Conservation (phyloP, 768 basidiomycete species). For the Lactifluus pinguis region DNA sequence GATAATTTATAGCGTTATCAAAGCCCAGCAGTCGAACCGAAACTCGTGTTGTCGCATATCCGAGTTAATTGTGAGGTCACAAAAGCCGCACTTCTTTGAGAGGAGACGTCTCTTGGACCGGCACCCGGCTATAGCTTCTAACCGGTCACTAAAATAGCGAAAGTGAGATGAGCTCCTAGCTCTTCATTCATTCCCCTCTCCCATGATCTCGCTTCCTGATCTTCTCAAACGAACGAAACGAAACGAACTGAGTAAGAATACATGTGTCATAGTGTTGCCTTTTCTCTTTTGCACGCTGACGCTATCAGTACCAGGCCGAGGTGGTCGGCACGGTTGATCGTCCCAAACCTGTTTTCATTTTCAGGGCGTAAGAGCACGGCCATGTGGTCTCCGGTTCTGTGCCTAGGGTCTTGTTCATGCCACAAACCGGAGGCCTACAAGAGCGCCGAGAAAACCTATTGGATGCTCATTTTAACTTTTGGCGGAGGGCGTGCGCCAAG, state of each 20-base stretch:
- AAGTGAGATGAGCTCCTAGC: neutral
- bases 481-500: too few species aligned
- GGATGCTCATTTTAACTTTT: too few species aligned
- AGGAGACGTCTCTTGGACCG: too few species aligned
- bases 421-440: too few species aligned
- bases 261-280: too few species aligned
- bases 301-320: too few species aligned
- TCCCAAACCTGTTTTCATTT: too few species aligned
- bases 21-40: neutral
- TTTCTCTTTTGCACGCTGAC: constrained; percentile 25
- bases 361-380: too few species aligned
- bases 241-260: constrained; percentile 22
- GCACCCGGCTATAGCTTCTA: neutral
- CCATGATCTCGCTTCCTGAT: neutral
- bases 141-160: neutral
- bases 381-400: too few species aligned
- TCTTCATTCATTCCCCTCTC: neutral
- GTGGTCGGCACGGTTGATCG: too few species aligned
- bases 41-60: neutral
- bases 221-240: neutral
- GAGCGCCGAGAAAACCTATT: too few species aligned
- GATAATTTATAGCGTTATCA: neutral
- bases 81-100: neutral
- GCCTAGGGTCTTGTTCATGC: too few species aligned
- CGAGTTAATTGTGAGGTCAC: neutral